Percentiles rank a stretch among this genome's conserved stretches.
phyloP scores from a whole-genome alignment of 2,329 filamentous ascomycete species.

The Pyrenophora tritici-repentis region DNA sequence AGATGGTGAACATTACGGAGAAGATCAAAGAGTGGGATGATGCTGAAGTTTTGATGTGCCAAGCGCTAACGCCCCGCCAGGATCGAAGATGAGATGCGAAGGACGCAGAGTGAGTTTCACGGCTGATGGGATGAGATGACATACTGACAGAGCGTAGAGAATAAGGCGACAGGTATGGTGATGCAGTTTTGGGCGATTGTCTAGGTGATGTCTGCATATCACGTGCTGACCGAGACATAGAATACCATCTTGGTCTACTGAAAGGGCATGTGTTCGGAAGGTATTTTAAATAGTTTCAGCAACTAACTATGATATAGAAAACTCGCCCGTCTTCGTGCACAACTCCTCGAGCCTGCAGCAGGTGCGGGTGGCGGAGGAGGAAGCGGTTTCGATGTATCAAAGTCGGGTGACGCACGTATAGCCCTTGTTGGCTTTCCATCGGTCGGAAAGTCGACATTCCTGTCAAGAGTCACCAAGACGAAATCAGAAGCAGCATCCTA shows the following conservation, averaged over 20 bases:
- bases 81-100: constrained; percentile 99
- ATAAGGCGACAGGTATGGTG: constrained; percentile 91
- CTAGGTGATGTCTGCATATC: constrained; percentile 15
- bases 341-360: constrained; percentile 86
- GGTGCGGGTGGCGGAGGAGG: constrained; percentile 79
- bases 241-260: constrained; percentile 96
- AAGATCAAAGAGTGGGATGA: constrained; percentile 94
- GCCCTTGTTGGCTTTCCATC: constrained; percentile 98
- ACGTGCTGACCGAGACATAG: constrained; percentile 58
- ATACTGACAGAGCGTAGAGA: constrained; percentile 67
- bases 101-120: constrained; percentile 81
- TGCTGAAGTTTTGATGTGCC: constrained; percentile 33
- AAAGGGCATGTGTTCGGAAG: constrained; percentile 71
- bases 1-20: constrained; percentile 99
- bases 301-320: constrained; percentile 65
- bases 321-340: constrained; percentile 89
- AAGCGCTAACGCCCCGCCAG: constrained; percentile 57
- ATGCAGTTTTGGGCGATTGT: not conserved
- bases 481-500: constrained; percentile 95
- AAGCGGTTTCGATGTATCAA: constrained; percentile 85
- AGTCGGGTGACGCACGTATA: constrained; percentile 94
- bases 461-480: constrained; percentile 99
- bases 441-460: constrained; percentile 96
- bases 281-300: not conserved
- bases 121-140: not conserved